A percentile compares a stretch with the other conserved stretches of the same genome.
These are phyloP conservation scores for Alliaria petiolata DNA, from an alignment of 345 rosid genomes.

Conservation along the genomic window DNA sequence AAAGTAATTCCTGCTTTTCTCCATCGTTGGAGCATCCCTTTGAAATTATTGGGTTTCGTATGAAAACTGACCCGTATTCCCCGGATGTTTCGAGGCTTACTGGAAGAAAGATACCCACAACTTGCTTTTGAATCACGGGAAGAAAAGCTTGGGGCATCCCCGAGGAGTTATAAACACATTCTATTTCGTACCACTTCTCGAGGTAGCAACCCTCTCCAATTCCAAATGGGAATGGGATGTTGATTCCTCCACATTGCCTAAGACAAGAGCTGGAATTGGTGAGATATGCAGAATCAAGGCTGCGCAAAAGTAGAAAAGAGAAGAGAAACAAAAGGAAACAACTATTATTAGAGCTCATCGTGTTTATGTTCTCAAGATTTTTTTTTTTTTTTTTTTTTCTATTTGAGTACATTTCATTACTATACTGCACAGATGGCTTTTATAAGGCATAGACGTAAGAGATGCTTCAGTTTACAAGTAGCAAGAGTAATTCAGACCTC, in stretches of 20 bases:
- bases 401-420: no score
- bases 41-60: neutral
- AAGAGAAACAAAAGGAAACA: neutral
- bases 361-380: neutral
- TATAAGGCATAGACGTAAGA: no score
- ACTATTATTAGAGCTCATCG: neutral
- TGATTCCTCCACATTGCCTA: slow-evolving; percentile 28
- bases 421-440: no score
- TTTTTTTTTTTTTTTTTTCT: no score
- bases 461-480: no score
- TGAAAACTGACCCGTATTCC: no score
- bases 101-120: slow-evolving; percentile 4
- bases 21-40: slow-evolving; percentile 20
- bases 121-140: neutral
- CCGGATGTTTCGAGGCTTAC: no score
- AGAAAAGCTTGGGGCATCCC: neutral
- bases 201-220: slow-evolving; percentile 14
- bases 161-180: neutral
- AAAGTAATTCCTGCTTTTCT: neutral
- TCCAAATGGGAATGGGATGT: slow-evolving; percentile 46
- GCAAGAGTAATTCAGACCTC: no score
- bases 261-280: neutral
- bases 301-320: neutral
- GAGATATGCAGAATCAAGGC: neutral
- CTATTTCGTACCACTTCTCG: neutral